These are phyloP conservation scores for Panicum miliaceum DNA, from an alignment of 176 grass and related monocot species.

Conservation along the genomic window DNA sequence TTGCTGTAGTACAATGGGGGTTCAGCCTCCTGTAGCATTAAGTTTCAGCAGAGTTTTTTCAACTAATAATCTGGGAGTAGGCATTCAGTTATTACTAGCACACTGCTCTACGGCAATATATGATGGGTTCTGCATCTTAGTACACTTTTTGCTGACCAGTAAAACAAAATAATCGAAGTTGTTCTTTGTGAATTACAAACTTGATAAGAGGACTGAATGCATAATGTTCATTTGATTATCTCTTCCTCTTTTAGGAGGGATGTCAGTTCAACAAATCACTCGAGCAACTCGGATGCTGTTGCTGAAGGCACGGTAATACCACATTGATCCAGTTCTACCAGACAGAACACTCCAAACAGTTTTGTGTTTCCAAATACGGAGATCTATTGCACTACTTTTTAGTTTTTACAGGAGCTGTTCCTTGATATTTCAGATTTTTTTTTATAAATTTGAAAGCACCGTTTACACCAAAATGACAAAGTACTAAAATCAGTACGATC, in stretches of 20 bases:
- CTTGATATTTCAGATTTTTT: background rate
- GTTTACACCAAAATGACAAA: background rate
- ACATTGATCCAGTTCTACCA: background rate
- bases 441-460: background rate
- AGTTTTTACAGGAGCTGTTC: background rate
- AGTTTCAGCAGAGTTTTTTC: background rate
- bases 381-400: background rate
- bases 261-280: background rate
- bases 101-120: background rate
- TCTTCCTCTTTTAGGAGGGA: constrained; percentile 13
- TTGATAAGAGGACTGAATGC: background rate
- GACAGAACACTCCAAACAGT: background rate
- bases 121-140: background rate
- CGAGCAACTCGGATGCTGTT: background rate
- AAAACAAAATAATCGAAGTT: background rate
- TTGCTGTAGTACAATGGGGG: background rate
- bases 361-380: background rate
- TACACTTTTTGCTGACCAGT: background rate
- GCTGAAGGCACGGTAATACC: constrained; percentile 34
- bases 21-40: background rate
- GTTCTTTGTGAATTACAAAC: background rate
- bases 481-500: background rate
- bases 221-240: background rate
- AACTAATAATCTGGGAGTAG: background rate
- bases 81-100: background rate